Base-by-base conservation (phyloP, 108 stramenopile genomes). In the Bacterosira constricta region DNA sequence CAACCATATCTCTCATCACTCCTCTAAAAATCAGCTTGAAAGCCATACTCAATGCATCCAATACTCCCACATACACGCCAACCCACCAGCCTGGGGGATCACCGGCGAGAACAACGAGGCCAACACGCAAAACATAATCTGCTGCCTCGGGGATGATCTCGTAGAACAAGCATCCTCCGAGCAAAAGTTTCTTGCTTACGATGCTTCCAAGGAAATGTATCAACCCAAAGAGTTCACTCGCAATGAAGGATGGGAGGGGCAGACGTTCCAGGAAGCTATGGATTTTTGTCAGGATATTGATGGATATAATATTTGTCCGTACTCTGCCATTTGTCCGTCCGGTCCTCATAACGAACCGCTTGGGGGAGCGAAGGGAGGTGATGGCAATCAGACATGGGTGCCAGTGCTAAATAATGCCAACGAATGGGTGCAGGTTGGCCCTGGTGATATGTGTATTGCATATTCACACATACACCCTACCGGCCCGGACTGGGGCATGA, bases 231-330 rank as follows among this genome's bases (percentile, higher is more conserved):
- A n/a, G n/a, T 4, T 6, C 5, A 6, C 13, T 6, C 13, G 38
- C 9, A 15, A 27, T 15, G 44, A 57, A 15, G 69, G 69, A 34
- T 69, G 57, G 57, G 21, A 57, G 7, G 69, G 69, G 5, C 39
- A 39, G 25, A 69, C 69, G 1, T 69, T 57, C 57, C 10, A 20
- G 10, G 69, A 57, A 9, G 69, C 69, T 13, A 39, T 41, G 6
- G 23, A 45, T 3, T 69, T 57, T 31, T 69, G 69, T n/a, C 20
- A 12, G 18, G 39, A 42, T 4, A 15, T 57, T 11, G 44, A 32
- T 25, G 42, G 42, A 39, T 6, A 44, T 17, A 2, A 17, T 2
- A 6, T 44, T 2, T 44, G 42, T 17, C 42, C 42, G n/a, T 44
- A 44, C 42, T 13, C 13, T 1, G 42, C 42, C 42, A 2, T 44